Evolutionary conservation across 352 stramenopile species (phyloP), one percentile per base, ranked within the genome.

Genomic region (Blastocystis hominis): DNA sequence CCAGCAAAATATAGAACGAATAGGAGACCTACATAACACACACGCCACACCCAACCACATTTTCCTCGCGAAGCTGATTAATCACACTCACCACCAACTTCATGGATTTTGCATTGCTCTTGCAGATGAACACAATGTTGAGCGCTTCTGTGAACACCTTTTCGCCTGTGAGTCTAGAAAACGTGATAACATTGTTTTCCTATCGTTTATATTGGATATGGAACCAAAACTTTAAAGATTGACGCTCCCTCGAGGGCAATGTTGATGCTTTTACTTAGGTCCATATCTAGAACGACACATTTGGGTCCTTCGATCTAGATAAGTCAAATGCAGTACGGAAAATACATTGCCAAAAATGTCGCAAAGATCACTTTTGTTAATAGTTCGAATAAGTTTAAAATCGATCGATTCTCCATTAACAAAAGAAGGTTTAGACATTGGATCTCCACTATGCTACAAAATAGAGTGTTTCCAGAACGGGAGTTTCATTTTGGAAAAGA

Each of bases 271-370:
- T 84, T 84, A 10, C 72, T 68, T 20, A 84, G 56, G 6, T 47
- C 59, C 72, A 84, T 84, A 47, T 84, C 72, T 38, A 84, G 50
- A 50, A 84, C 72, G 30, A 84, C 47, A 64, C 72, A 84, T 42
- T 84, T 84, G n/a, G 72, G 34, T 42, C 72, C 72, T 34, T 66
- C 36, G 40, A 84, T 84, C 72, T 84, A 68, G 2, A 6, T 3
- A 30, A 10, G 20, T 84, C 47, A 84, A 9, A 24, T 66, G 13
- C 0, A 3, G 15, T 36, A 3, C 30, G 24, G 17, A 64, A 17
- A 20, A 15, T 30, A 84, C 72, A 5, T 84, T 24, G 7, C 46
- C 30, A 0, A 84, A 53, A 50, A 84, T 46, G 6, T 20, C 34
- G 15, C 34, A 24, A 20, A 84, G 44, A 66, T 84, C 72, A 66